phyloP scores from a whole-genome alignment of 108 stramenopile species.

The Skeletonema marinoi region DNA sequence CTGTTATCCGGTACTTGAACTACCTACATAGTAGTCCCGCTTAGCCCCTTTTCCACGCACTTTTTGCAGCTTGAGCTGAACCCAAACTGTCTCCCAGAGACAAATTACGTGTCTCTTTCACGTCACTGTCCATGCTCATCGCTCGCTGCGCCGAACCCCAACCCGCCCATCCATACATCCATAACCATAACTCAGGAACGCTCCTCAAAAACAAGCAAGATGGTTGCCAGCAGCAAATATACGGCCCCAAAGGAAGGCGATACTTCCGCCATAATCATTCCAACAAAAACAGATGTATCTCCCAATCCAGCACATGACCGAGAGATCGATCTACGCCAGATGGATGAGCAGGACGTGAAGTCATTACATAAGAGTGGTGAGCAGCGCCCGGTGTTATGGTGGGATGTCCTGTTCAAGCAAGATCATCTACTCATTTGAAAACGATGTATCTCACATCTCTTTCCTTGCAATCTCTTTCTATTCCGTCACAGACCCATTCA shows the following conservation, averaged over 20 bases:
- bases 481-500: constrained; percentile 1
- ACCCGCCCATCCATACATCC: too few relatives aligned
- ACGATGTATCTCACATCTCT: background rate
- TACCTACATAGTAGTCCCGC: too few relatives aligned
- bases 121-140: too few relatives aligned
- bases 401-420: too few relatives aligned
- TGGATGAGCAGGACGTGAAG: background rate
- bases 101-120: too few relatives aligned
- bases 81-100: too few relatives aligned
- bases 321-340: background rate
- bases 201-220: background rate
- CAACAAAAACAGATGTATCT: background rate
- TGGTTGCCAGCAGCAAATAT: background rate
- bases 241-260: background rate
- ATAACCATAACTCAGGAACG: too few relatives aligned
- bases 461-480: background rate
- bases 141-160: too few relatives aligned
- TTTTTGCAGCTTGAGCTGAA: too few relatives aligned
- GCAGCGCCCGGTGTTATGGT: background rate
- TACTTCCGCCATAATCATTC: background rate
- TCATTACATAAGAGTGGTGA: background rate
- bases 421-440: background rate
- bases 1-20: too few relatives aligned
- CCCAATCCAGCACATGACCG: background rate
- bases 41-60: too few relatives aligned